phyloP scores from a whole-genome alignment of 163 green algal genomes.

The Volvox carteri region DNA sequence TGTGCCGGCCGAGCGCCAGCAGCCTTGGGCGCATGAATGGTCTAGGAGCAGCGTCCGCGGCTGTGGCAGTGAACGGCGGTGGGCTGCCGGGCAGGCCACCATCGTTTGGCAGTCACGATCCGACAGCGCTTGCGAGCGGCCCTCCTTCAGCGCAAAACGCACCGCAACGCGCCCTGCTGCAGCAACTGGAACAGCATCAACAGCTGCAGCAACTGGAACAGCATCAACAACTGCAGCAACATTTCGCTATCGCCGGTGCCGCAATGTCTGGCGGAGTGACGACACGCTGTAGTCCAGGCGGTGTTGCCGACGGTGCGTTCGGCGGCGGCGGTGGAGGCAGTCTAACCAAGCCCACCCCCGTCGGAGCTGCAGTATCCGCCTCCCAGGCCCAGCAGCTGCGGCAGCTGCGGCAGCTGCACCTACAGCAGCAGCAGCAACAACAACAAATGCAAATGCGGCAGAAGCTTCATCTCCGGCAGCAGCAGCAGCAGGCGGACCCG shows the following conservation, averaged over 20 bases:
- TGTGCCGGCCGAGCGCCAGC: background rate
- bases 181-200: background rate
- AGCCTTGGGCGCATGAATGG: background rate
- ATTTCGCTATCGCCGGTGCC: background rate
- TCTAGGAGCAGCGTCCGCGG: background rate
- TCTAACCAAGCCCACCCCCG: too few relatives aligned
- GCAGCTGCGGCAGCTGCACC: slow-evolving; percentile 7
- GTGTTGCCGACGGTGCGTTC: too few relatives aligned
- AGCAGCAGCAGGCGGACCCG: background rate
- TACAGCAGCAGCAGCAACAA: background rate
- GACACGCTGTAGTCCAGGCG: too few relatives aligned
- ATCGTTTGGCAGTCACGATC: background rate
- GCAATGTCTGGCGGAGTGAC: too few relatives aligned
- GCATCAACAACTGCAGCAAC: slow-evolving; percentile 14
- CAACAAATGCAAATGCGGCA: slow-evolving; percentile 2
- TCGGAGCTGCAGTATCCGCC: background rate
- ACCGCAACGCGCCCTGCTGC: background rate
- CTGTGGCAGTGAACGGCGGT: background rate
- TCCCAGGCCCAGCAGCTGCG: background rate
- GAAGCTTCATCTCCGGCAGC: background rate
- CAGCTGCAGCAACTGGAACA: background rate
- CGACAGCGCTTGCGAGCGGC: background rate
- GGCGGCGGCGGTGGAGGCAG: too few relatives aligned
- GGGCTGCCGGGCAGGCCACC: background rate
- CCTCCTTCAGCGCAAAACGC: background rate